A percentile compares a stretch with the other conserved stretches of the same genome.
Evolutionary conservation across 306 rosid genomes (phyloP).

Genomic region (Quercus engelmannii): DNA sequence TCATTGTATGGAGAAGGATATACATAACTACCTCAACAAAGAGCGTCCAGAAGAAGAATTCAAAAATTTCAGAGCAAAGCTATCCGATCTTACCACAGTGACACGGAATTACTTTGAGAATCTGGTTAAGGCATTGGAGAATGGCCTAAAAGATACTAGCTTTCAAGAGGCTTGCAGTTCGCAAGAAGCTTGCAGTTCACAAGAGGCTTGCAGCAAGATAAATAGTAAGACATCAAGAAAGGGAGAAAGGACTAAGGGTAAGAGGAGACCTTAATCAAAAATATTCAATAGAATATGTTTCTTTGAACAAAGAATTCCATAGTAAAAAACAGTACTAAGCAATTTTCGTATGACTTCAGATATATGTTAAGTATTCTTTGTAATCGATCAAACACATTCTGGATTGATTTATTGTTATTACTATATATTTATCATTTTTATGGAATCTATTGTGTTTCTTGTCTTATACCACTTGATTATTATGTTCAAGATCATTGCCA

Average conservation of each 20-base stretch:
- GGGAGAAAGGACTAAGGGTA: neutral
- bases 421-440: no score
- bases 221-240: neutral
- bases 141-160: constrained; percentile 47
- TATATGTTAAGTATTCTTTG: no score
- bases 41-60: constrained; percentile 60
- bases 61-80: constrained; percentile 79
- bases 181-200: neutral
- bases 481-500: no score
- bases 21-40: constrained; percentile 49
- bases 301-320: no score
- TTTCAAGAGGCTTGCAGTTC: constrained; percentile 32
- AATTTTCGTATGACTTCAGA: no score
- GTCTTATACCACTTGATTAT: no score
- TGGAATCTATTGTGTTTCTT: no score
- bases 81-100: constrained; percentile 70
- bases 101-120: constrained; percentile 56
- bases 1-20: constrained; percentile 82
- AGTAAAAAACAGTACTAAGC: no score
- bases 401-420: no score
- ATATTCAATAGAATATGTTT: no score
- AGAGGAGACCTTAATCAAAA: neutral
- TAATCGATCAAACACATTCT: no score
- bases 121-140: constrained; percentile 48
- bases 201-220: neutral